Evolutionary conservation across 768 basidiomycete genomes (phyloP).

Genomic region (Hericium rajendrae): DNA sequence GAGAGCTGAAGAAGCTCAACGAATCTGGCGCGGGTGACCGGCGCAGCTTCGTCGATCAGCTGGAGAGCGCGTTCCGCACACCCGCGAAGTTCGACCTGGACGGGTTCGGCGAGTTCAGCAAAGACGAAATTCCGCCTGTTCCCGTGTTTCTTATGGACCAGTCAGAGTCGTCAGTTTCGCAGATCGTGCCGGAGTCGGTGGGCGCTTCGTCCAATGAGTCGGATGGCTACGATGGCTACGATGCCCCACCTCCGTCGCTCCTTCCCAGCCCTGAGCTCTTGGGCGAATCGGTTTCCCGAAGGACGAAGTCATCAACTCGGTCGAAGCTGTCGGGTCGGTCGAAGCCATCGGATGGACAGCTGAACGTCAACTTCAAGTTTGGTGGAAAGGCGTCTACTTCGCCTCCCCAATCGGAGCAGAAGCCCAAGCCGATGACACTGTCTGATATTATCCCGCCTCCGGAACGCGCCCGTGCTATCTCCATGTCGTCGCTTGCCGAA

Average conservation of each 20-base stretch:
- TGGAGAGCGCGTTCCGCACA: conserved; percentile 72
- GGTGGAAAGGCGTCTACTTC: conserved; percentile 36
- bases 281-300: neutral
- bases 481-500: conserved; percentile 30
- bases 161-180: conserved; percentile 11
- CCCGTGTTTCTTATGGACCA: conserved; percentile 23
- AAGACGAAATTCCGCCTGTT: conserved; percentile 40
- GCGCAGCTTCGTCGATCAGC: conserved; percentile 68
- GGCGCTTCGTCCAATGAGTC: neutral
- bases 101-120: conserved; percentile 28
- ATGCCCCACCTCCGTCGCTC: neutral
- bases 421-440: conserved; percentile 42
- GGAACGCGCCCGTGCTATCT: conserved; percentile 39
- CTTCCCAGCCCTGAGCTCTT: conserved; percentile 12
- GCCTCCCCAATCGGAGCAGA: conserved; percentile 5
- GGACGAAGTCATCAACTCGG: conserved; percentile 15
- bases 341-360: conserved; percentile 50
- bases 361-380: conserved; percentile 68
- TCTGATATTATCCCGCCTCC: conserved; percentile 71
- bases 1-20: conserved; percentile 60
- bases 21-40: conserved; percentile 62
- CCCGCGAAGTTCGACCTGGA: conserved; percentile 60
- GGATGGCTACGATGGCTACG: neutral
- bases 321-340: conserved; percentile 25
- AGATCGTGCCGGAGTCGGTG: neutral